Percentiles rank a stretch among this genome's conserved stretches.
Conservation (phyloP, 139 green algal genomes). For the Chlorella vulgaris region DNA sequence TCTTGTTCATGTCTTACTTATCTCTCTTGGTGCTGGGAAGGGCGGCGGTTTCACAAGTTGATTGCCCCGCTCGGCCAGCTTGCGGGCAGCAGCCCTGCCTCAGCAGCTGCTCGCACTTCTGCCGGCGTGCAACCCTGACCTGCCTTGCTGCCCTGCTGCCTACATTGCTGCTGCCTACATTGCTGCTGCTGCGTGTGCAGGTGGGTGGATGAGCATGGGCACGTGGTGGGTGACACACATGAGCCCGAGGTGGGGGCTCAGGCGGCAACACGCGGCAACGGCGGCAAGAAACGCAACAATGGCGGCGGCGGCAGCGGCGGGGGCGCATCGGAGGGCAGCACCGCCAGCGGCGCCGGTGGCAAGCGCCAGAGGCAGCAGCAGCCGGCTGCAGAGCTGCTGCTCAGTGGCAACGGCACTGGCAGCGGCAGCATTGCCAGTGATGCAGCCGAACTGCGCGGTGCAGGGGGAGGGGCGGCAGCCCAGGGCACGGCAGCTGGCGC, state of each 20-base stretch:
- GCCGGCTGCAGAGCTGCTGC: neutral
- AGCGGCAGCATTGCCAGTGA: neutral
- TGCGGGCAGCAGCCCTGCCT: no score
- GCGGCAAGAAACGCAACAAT: neutral
- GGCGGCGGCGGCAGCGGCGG: neutral
- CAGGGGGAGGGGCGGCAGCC: neutral
- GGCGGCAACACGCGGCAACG: neutral
- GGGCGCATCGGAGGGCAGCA: neutral
- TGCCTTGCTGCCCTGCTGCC: neutral
- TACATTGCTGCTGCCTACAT: neutral
- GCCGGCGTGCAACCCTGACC: no score
- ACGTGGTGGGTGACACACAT: constrained; percentile 29
- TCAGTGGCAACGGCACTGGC: neutral
- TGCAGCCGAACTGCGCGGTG: neutral
- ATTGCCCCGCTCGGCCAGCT: no score
- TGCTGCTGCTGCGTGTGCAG: neutral
- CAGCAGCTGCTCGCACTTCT: no score
- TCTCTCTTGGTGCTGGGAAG: no score
- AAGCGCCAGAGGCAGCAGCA: neutral
- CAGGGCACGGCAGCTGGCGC: no score
- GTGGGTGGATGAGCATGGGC: constrained; percentile 30
- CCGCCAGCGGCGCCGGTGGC: neutral
- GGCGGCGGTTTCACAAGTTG: no score
- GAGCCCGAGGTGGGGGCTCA: neutral
- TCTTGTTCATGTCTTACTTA: neutral